Percentiles rank a stretch among this genome's conserved stretches.
These are phyloP conservation scores for Colletotrichum aenigma DNA, from an alignment of 2,329 filamentous ascomycete species.

Conservation along the genomic window DNA sequence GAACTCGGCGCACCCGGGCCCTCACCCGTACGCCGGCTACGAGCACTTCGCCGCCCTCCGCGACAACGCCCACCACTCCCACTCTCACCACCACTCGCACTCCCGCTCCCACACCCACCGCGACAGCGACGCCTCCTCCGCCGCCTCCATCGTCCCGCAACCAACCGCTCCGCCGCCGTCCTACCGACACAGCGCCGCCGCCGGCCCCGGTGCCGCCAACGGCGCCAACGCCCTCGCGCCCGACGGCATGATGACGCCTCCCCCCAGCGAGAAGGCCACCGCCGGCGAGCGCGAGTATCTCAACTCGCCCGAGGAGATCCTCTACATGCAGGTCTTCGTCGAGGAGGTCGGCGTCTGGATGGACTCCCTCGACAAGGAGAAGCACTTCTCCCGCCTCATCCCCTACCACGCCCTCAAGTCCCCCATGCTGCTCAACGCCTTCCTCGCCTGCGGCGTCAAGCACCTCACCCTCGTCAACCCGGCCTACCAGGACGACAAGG, in stretches of 20 bases:
- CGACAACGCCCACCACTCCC: slow-evolving; percentile 10
- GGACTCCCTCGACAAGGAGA: slow-evolving; percentile 85
- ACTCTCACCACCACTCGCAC: slow-evolving; percentile 28
- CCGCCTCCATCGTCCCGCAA: slow-evolving; percentile 42
- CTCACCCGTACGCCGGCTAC: slow-evolving; percentile 4
- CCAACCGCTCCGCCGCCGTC: slow-evolving; percentile 33
- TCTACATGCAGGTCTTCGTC: slow-evolving; percentile 92
- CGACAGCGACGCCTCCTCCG: slow-evolving; percentile 41
- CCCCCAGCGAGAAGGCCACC: slow-evolving; percentile 39
- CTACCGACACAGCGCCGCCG: slow-evolving; percentile 22
- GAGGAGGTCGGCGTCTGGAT: slow-evolving; percentile 93
- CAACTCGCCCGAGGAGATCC: slow-evolving; percentile 75
- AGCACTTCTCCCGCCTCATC: slow-evolving; percentile 85
- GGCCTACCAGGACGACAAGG: slow-evolving; percentile 75
- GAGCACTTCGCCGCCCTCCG: slow-evolving; percentile 5
- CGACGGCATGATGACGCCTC: slow-evolving; percentile 42
- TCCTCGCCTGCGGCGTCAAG: slow-evolving; percentile 85
- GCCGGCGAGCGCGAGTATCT: slow-evolving; percentile 64
- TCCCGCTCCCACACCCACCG: slow-evolving; percentile 28
- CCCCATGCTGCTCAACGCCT: slow-evolving; percentile 87
- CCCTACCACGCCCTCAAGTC: slow-evolving; percentile 83
- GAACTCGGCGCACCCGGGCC: slow-evolving; percentile 28
- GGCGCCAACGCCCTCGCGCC: slow-evolving; percentile 28
- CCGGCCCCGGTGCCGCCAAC: slow-evolving; percentile 28
- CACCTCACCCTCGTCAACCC: slow-evolving; percentile 76